Base-by-base conservation (phyloP, 169 alveolate genomes). In the Fabrea salina region DNA sequence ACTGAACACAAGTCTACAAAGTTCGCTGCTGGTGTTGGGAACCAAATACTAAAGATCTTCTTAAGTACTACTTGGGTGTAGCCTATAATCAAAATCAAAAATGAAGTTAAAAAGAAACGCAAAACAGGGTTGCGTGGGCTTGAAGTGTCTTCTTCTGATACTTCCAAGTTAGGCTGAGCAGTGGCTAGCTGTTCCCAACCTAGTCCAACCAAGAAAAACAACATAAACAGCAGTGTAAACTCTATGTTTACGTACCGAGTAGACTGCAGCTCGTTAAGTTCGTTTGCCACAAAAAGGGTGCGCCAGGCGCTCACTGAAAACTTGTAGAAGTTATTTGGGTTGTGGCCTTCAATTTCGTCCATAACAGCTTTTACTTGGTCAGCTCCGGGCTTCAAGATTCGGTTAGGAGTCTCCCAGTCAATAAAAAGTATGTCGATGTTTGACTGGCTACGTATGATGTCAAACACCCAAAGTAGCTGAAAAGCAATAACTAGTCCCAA, bases 1-100 rank as follows among this genome's bases (percentile, higher is more conserved):
- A 90, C 76, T 8, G 95, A 68, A 67, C 95, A 90, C 6, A 90
- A 64, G 82, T 90, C 95, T 5, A 83, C 78, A 58, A 86, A 84
- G 44, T 86, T 86, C 40, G 80, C 57, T 51, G 49, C 70, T 3
- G 79, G 79, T 22, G 80, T 50, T 8, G 92, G 77, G 6, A 59
- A 27, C 83, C 79, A 57, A 16, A 61, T 72, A 32, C 75, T 57
- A 13, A 86, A 37, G 37, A 82, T 11, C 37, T 61, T 49, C 64
- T 83, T 78, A 3, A 80, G 25, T 11, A 82, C 22, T 43, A 85
- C 75, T 54, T 85, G 77, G 0, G 76, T 80, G 7, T 75, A 66
- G 44, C 87, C 89, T 27, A 87, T 85, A 11, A 75, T 49, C 3
- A 86, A 50, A 22, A 85, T 70, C 0, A 82, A 35, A 27, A 82